Evolutionary conservation across 768 basidiomycete genomes (phyloP).

Genomic region (Boletus bicolor): DNA sequence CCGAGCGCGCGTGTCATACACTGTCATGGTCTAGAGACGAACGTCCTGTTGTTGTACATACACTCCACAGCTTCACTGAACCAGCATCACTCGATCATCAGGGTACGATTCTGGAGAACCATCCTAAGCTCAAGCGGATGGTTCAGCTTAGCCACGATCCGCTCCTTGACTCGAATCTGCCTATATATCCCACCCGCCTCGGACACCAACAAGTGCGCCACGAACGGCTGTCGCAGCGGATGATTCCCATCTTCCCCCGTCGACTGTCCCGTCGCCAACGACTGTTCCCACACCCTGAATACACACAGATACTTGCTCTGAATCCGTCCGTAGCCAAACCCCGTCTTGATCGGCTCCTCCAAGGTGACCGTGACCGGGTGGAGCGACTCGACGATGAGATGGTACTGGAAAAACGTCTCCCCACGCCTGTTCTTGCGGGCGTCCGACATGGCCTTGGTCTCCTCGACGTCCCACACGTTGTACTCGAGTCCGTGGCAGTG

Average conservation of each 20-base stretch:
- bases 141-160: constrained; percentile 21
- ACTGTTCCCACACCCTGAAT: constrained; percentile 22
- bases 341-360: constrained; percentile 19
- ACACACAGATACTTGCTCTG: constrained; percentile 15
- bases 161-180: constrained; percentile 16
- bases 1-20: background rate
- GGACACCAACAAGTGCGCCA: constrained; percentile 17
- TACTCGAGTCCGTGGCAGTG: constrained; percentile 25
- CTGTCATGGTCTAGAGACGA: background rate
- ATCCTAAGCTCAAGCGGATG: constrained; percentile 14
- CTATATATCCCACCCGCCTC: constrained; percentile 17
- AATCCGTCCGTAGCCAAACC: constrained; percentile 16
- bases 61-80: background rate
- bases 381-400: constrained; percentile 14
- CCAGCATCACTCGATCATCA: constrained; percentile 18
- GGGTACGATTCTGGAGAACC: constrained; percentile 13
- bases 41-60: background rate
- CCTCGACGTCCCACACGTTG: constrained; percentile 12
- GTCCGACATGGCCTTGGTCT: constrained; percentile 12
- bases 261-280: constrained; percentile 10
- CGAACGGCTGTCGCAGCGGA: constrained; percentile 20
- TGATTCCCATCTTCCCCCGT: constrained; percentile 10
- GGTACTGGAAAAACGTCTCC: constrained; percentile 12
- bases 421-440: background rate
- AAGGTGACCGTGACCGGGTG: constrained; percentile 23